phyloP scores from a whole-genome alignment of 129 eudicot species.

The Lactuca sativa region DNA sequence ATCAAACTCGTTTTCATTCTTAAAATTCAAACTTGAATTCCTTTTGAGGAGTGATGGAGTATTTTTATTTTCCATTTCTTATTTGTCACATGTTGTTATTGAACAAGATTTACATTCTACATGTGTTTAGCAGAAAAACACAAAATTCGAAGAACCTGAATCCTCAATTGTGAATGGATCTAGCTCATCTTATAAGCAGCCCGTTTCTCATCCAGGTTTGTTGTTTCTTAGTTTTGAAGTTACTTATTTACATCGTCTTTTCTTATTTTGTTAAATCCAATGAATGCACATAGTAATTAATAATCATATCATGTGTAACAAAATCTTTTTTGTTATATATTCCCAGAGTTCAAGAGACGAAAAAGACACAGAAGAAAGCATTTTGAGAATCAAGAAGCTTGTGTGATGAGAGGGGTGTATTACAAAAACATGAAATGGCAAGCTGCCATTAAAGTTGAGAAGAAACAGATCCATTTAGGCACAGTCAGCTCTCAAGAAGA shows the following conservation, averaged over 20 bases:
- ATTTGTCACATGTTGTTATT: background rate
- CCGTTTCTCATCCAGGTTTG: conserved; percentile 52
- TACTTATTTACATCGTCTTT: conserved; percentile 4
- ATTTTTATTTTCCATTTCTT: background rate
- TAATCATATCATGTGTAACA: background rate
- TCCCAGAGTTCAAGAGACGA: conserved; percentile 70
- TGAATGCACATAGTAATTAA: background rate
- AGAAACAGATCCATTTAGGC: conserved; percentile 97
- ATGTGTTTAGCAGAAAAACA: conserved; percentile 19
- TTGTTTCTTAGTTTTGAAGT: background rate
- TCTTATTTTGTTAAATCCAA: background rate
- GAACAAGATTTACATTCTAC: background rate
- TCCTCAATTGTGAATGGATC: conserved; percentile 45
- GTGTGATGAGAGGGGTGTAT: conserved; percentile 86
- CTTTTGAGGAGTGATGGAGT: background rate
- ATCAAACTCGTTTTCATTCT: background rate
- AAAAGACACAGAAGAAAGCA: conserved; percentile 82
- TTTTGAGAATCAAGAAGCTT: conserved; percentile 66
- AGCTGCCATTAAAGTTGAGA: conserved; percentile 97
- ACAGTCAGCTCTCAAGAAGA: conserved; percentile 91
- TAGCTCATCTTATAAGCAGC: conserved; percentile 50
- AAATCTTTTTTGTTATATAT: background rate
- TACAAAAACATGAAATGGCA: conserved; percentile 98
- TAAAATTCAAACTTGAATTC: background rate
- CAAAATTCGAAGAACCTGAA: conserved; percentile 42